Base-by-base conservation (phyloP, 768 basidiomycete species). In the Tylopilus felleus region DNA sequence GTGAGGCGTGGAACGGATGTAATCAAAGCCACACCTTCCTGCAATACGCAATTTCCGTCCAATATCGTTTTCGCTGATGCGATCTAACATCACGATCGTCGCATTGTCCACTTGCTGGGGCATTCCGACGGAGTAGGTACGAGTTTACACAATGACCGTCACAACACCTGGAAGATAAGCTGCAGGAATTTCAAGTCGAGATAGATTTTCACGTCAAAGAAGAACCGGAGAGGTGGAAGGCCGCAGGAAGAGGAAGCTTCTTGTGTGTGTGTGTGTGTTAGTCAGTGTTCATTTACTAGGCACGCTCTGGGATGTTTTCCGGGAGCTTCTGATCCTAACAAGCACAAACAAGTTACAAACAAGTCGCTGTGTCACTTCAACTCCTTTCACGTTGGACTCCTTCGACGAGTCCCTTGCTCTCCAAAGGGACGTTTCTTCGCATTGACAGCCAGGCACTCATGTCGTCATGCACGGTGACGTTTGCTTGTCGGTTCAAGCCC, bases 1-100 rank as follows among this genome's bases (percentile, higher is more conserved):
- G 56, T 39, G 53, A 56, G 49, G 62, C 59, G 53, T 58, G 47
- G 41, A 51, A 56, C 45, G 33, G 43, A 56, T 54, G 45, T 52
- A 55, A 56, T 47, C 45, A 59, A 49, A 45, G 14, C 65, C 78
- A 53, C 67, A 85, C 85, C 80, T 73, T 60, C 83, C 85, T 23
- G 80, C 80, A 44, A 86, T 68, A 52, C 84, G 75, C 56, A 86
- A 58, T 69, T 86, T 86, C 51, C 70, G 71, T 43, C 80, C 80
- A 43, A 74, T 59, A 33, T 77, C 59, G 16, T 65, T 60, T 19
- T 73, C 65, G 25, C 67, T 64, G 41, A 85, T 65, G 38, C 69
- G 72, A 49, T 71, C 65, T 38, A 85, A 49, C 64, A 67, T 73
- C 44, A 73, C 76, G 21, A 77, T 75, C 41, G 57, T 71, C n/a